Evolutionary conservation across 2,329 filamentous ascomycete genomes (phyloP).

Genomic region (Calcarisporium arbuscula): DNA sequence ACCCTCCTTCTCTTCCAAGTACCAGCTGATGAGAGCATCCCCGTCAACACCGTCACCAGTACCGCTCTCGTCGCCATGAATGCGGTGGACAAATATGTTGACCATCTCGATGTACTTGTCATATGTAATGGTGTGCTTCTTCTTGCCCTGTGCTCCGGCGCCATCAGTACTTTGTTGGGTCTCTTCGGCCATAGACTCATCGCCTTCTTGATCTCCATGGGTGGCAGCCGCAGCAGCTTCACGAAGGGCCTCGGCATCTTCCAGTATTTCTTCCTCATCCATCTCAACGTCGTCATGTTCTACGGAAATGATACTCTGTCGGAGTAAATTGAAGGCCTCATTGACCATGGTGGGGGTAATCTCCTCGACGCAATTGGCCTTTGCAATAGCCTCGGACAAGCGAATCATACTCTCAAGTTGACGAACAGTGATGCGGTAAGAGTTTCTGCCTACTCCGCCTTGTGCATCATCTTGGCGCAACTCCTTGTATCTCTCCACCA

Average conservation of each 20-base stretch:
- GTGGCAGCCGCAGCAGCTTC: constrained; percentile 34
- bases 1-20: constrained; percentile 83
- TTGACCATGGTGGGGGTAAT: constrained; percentile 79
- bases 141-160: constrained; percentile 29
- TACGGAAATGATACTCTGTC: constrained; percentile 94
- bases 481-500: constrained; percentile 94
- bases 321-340: constrained; percentile 84
- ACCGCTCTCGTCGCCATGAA: constrained; percentile 74
- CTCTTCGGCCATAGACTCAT: constrained; percentile 34
- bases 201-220: constrained; percentile 40
- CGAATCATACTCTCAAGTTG: constrained; percentile 96
- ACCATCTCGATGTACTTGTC: constrained; percentile 92
- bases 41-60: constrained; percentile 79
- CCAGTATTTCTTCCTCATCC: constrained; percentile 59
- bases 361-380: constrained; percentile 92
- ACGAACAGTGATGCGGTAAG: constrained; percentile 93
- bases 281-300: constrained; percentile 97
- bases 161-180: constrained; percentile 27
- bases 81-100: constrained; percentile 73
- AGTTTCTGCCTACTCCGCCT: constrained; percentile 88
- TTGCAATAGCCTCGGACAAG: constrained; percentile 93
- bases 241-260: constrained; percentile 39
- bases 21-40: constrained; percentile 79
- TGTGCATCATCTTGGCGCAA: constrained; percentile 88
- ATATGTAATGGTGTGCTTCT: constrained; percentile 85